Evolutionary conservation across 163 green algal species (phyloP), one percentile per base, ranked within the genome.

Genomic region (Prototheca wickerhamii): DNA sequence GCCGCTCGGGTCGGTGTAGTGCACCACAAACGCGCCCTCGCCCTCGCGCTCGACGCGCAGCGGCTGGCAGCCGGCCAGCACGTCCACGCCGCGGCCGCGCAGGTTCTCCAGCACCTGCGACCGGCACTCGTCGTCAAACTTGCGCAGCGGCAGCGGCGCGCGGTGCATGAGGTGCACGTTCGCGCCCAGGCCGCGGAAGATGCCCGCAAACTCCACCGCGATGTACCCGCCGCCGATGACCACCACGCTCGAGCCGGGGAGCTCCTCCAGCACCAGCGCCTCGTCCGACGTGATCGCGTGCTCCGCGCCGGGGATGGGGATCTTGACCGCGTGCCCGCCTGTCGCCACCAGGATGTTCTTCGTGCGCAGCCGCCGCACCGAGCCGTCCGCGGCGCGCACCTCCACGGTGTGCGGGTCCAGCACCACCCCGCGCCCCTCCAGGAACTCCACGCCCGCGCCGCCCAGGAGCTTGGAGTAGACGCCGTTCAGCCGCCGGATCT

Each of bases 211-310:
- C 76, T 91, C 83, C 17, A 83, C 49, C 5, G 67, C 69, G 53
- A 83, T 83, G 74, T 89, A 95, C 33, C 86, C 86, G 5, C 67
- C 80, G 8, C 85, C 85, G 29, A 93, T 66, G 37, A 91, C 84
- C 4, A 66, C 67, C 37, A 94, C 83, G 51, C 29, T 63, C 17
- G 54, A 40, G 35, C 50, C 62, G 1, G 76, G 71, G 31, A 81
- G 32, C 20, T 77, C 58, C 34, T 77, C 64, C 51, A 86, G 77
- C 12, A 84, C 74, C 68, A 98, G 75, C 10, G 89, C 93, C 28
- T 98, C 82, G 77, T 98, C 93, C 4, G 75, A 90, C 7, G 84
- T 95, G 70, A 97, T 95, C 44, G 74, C 82, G 60, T 89, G 79
- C 72, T 98, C 93, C 87, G 67, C 82, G 34, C 86, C 87, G n/a